phyloP scores from a whole-genome alignment of 164 flowering plant species.

The Chloranthus sessilifolius region DNA sequence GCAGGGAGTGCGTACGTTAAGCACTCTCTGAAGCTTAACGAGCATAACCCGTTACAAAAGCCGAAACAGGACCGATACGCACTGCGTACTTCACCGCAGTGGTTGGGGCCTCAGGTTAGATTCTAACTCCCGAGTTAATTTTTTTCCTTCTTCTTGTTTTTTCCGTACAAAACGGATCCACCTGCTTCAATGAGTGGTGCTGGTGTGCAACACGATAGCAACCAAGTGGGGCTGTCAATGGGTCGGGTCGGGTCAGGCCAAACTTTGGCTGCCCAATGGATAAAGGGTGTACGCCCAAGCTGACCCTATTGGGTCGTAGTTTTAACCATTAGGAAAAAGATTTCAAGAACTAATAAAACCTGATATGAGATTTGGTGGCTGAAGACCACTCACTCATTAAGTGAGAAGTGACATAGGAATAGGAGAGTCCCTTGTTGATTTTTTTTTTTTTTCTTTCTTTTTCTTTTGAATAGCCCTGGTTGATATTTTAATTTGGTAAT shows the following conservation, averaged over 20 bases:
- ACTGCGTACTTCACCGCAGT: constrained; percentile 21
- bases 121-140: background rate
- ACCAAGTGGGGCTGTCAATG: background rate
- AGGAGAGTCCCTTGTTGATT: too few species aligned
- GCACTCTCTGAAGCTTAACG: constrained; percentile 15
- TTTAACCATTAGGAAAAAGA: too few species aligned
- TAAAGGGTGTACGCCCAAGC: too few species aligned
- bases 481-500: too few species aligned
- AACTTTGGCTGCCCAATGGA: too few species aligned
- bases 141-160: background rate
- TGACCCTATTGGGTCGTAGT: too few species aligned
- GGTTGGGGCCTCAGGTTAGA: constrained; percentile 21
- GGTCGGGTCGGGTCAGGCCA: background rate
- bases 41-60: constrained; percentile 21
- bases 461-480: too few species aligned
- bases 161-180: background rate
- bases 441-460: too few species aligned
- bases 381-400: too few species aligned
- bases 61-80: constrained; percentile 30
- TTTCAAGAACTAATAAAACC: too few species aligned
- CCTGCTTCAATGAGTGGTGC: background rate
- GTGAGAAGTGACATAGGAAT: too few species aligned
- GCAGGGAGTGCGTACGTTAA: constrained; percentile 20
- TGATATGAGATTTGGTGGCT: too few species aligned
- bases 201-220: background rate